Conservation (phyloP, 768 basidiomycete species). For the Pisolithus microcarpus region DNA sequence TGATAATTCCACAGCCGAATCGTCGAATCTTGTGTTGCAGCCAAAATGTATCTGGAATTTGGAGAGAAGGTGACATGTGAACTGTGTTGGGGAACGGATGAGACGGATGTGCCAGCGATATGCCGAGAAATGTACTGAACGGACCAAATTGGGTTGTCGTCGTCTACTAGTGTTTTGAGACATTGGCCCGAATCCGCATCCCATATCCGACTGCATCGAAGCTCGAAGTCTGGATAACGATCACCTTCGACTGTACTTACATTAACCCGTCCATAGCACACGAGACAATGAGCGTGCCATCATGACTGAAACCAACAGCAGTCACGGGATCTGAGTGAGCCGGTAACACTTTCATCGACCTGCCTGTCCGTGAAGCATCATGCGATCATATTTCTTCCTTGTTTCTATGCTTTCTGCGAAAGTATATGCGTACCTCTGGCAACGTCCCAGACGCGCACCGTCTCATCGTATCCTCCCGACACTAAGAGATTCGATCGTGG, state of each 20-base stretch:
- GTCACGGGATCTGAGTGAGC: slow-evolving; percentile 98
- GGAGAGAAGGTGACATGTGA: slow-evolving; percentile 89
- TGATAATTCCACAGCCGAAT: slow-evolving; percentile 94
- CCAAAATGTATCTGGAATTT: slow-evolving; percentile 84
- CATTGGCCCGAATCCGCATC: slow-evolving; percentile 97
- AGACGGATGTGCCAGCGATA: slow-evolving; percentile 6
- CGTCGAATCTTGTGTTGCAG: slow-evolving; percentile 90
- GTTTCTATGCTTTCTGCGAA: too few species aligned
- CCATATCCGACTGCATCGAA: slow-evolving; percentile 80
- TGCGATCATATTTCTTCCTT: not conserved
- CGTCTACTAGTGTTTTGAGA: slow-evolving; percentile 92
- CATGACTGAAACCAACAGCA: slow-evolving; percentile 87
- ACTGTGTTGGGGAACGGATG: slow-evolving; percentile 31
- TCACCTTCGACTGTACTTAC: slow-evolving; percentile 39
- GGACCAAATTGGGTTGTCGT: slow-evolving; percentile 90
- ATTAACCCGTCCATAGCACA: slow-evolving; percentile 97
- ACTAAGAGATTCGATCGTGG: slow-evolving; percentile 86
- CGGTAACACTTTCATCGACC: slow-evolving; percentile 78
- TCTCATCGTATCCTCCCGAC: slow-evolving; percentile 94
- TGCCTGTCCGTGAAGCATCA: slow-evolving; percentile 41
- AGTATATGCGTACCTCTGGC: slow-evolving; percentile 54
- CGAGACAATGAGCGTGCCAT: slow-evolving; percentile 91
- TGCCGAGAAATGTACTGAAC: slow-evolving; percentile 9
- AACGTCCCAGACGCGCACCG: slow-evolving; percentile 95
- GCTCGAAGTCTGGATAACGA: slow-evolving; percentile 1